Base-by-base conservation (phyloP, 2,329 filamentous ascomycete species). In the Penicillium sp. region DNA sequence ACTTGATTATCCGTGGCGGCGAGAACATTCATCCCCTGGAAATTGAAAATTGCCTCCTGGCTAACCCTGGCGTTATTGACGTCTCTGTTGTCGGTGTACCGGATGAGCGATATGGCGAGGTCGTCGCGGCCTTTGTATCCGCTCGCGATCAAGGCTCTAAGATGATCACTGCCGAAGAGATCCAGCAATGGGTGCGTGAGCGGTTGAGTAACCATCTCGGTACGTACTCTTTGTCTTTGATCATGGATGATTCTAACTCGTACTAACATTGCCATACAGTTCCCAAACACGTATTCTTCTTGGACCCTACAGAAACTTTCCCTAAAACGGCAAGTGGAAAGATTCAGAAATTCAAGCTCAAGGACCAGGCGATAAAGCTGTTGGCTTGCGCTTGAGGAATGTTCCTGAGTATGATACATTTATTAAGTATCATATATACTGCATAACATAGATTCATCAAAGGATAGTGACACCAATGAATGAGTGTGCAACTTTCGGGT, bases 301-400 rank as follows among this genome's bases (percentile, higher is more conserved):
- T 90, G 9, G 42, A 54, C 3, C 63, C 67, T 5, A 61, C 63
- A 0, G 81, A 87, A 1, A 84, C 86, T n/a, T 95, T 90, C 70
- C 93, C 93, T 18, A 97, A 96, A 82, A 99, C 94, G 31, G 90
- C 92, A 5, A 96, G 91, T 71, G 93, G 93, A 21, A 99, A 99
- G 83, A 92, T 97, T 52, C 91, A 96, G 77, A 97, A 97, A 77
- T 97, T 89, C 71, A 93, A 88, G 77, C 72, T 97, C 66, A 83
- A 85, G 67, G 88, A 92, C 14, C 77, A 82, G 66, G 92, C 85
- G 0, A 68, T 82, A 34, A 64, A 76, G 60, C 60, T 83, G 50
- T 58, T 45, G 4, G 26, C 42, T 85, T 43, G 72, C 68, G 28
- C 71, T 78, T 21, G 40, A 36, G 10, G 37, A 37, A 45, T 23